These are phyloP conservation scores for Dictyostelium firmibasis DNA, from an alignment of 78 protist genomes.

Conservation along the genomic window DNA sequence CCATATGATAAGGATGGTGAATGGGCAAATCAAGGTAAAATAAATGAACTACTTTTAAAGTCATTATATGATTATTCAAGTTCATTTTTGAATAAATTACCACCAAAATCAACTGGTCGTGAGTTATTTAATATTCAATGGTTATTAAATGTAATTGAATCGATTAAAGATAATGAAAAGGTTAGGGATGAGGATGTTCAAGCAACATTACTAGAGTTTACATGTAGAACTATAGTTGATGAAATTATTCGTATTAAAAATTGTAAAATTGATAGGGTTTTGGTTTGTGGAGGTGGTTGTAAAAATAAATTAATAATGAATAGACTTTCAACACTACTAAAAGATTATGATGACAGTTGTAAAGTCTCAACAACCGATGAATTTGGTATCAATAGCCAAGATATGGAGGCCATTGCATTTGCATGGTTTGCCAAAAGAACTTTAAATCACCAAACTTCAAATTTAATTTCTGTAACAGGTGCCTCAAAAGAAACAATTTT, in stretches of 20 bases:
- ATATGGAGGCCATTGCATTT: constrained; percentile 37
- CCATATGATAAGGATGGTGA: constrained; percentile 63
- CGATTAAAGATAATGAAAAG: not conserved
- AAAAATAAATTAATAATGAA: not conserved
- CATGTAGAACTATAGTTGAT: constrained; percentile 2
- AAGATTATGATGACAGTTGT: not conserved
- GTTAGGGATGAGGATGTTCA: constrained; percentile 20
- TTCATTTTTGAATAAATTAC: not conserved
- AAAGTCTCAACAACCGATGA: not conserved
- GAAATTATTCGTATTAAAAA: not conserved
- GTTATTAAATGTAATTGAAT: not conserved
- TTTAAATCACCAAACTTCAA: not conserved
- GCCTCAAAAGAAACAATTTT: constrained; percentile 12
- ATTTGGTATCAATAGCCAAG: not conserved
- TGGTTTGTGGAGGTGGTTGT: constrained; percentile 53
- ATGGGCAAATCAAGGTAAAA: constrained; percentile 14
- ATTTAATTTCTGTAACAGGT: constrained; percentile 7
- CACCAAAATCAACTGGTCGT: constrained; percentile 80
- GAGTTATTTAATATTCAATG: constrained; percentile 45
- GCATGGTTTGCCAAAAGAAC: constrained; percentile 4
- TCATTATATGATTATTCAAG: not conserved
- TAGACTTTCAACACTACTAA: not conserved
- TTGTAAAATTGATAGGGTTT: not conserved
- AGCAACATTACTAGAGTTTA: constrained; percentile 22
- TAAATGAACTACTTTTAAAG: not conserved